Base-by-base conservation (phyloP, 2,329 filamentous ascomycete genomes). In the Diaporthe eres region DNA sequence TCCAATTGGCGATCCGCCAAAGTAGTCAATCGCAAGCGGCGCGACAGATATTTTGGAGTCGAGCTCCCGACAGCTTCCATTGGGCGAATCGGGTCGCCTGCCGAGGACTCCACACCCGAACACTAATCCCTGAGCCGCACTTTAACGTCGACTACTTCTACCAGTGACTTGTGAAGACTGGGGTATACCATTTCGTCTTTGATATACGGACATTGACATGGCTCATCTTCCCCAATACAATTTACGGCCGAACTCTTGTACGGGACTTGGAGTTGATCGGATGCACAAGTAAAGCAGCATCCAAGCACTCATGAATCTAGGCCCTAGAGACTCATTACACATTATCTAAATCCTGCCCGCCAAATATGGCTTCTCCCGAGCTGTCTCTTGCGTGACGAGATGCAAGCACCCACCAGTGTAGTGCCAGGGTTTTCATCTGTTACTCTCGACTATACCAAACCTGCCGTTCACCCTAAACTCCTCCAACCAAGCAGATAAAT, bases 401-500 rank as follows among this genome's bases (percentile, higher is more conserved):
- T 51, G 22, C 22, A n/a, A 53, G 22, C 22, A 28, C 19, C 8
- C 39, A 25, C 31, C 7, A 68, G 31, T 39, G 17, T 8, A 13
- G 5, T 42, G 13, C 44, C 15, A 28, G 28, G 6, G 10, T 34
- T 25, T 31, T 63, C 3, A 39, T 17, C 28, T 39, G 58, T 37
- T 65, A 17, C 15, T 47, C 22, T n/a, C 37, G 58, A 79, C 74
- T 25, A 75, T 63, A 37, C 78, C 78, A 74, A 72, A 79, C 17
- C 19, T 74, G 2, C 82, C 82, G 17, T 77, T 81, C 53, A 81
- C 78, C 3, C 75, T 77, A n/a, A 83, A 79, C 31, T 75, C 74
- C 53, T 71, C 61, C 7, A 83, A 61, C 79, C 80, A 83, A 13
- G 19, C 67, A 51, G 79, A 77, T 17, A 91, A 65, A 77, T 87